Evolutionary conservation across 2,329 filamentous ascomycete species (phyloP).

Genomic region (Magnaporthiopsis rhizophila): DNA sequence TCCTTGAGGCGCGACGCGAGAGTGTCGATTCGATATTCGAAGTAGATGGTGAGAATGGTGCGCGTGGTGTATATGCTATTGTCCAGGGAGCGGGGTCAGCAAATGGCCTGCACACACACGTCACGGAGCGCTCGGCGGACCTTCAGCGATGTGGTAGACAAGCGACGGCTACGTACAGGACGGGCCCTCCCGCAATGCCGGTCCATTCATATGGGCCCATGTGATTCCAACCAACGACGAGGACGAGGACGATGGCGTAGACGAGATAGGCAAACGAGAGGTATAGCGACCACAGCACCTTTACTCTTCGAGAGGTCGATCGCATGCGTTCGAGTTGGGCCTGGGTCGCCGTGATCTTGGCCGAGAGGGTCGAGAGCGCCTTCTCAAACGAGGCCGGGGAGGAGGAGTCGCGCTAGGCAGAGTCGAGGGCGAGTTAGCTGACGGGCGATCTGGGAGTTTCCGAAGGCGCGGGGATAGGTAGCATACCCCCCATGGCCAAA

Average conservation of each 20-base stretch:
- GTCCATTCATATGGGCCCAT: constrained; percentile 73
- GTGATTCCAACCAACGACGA: constrained; percentile 78
- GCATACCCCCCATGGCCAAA: constrained; percentile 60
- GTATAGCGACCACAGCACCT: constrained; percentile 85
- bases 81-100: neutral
- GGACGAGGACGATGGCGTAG: constrained; percentile 68
- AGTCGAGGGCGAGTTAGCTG: neutral
- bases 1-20: constrained; percentile 63
- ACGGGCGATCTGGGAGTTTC: neutral
- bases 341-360: constrained; percentile 71
- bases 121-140: neutral
- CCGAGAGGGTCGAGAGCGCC: constrained; percentile 70
- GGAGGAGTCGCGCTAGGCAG: constrained; percentile 59
- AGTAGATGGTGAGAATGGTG: constrained; percentile 58
- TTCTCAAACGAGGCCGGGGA: constrained; percentile 93
- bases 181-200: constrained; percentile 67
- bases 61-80: constrained; percentile 72
- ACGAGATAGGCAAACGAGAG: constrained; percentile 85
- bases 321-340: constrained; percentile 66
- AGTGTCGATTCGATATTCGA: constrained; percentile 70
- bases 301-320: constrained; percentile 66
- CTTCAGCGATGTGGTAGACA: neutral
- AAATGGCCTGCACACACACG: neutral
- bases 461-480: neutral
- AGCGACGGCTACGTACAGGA: constrained; percentile 45